phyloP scores from a whole-genome alignment of 2,329 filamentous ascomycete species.

The Colletotrichum kahawae region DNA sequence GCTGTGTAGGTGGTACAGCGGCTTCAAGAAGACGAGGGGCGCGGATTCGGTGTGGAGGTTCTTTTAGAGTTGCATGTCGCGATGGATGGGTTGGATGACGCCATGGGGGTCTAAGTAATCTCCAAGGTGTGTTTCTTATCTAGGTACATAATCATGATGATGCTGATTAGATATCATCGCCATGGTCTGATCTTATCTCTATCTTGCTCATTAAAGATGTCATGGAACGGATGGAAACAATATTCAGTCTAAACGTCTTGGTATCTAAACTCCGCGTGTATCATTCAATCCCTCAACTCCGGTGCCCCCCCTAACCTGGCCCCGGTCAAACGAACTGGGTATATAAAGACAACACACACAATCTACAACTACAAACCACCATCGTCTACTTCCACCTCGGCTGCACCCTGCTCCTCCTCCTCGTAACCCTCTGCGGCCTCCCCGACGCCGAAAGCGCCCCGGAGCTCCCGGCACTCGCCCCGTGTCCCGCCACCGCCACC shows the following conservation, averaged over 20 bases:
- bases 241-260: neutral
- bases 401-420: constrained; percentile 1
- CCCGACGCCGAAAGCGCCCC: neutral
- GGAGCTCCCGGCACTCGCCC: neutral
- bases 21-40: constrained; percentile 45
- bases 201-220: neutral
- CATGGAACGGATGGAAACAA: neutral
- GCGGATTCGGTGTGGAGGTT: constrained; percentile 52
- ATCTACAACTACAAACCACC: neutral
- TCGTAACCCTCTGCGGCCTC: constrained; percentile 5
- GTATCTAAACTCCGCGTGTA: neutral
- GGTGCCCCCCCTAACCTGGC: neutral
- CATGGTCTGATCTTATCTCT: neutral
- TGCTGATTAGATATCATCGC: neutral
- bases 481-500: neutral
- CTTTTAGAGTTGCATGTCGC: constrained; percentile 35
- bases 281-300: neutral
- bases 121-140: neutral
- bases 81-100: neutral
- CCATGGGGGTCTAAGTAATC: neutral
- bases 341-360: neutral
- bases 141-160: neutral
- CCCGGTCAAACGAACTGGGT: neutral
- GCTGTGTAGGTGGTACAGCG: constrained; percentile 44
- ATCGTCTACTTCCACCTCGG: constrained; percentile 7